These are phyloP conservation scores for Magnolia changhungtana DNA, from an alignment of 164 flowering plant species.

Conservation along the genomic window DNA sequence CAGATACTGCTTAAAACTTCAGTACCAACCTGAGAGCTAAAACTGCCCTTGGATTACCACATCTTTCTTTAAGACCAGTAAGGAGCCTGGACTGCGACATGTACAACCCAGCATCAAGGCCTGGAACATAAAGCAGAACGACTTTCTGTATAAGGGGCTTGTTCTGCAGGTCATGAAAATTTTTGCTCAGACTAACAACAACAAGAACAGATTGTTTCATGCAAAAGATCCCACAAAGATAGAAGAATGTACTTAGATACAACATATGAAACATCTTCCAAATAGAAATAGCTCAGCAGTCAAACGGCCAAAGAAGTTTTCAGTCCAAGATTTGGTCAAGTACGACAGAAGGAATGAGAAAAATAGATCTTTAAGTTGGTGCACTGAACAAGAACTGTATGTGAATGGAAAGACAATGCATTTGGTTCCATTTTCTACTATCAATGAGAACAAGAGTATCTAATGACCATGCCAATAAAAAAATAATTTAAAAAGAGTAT, in stretches of 20 bases:
- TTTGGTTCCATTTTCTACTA: no score
- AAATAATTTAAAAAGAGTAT: no score
- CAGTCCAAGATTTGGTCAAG: not conserved
- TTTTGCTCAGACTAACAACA: conserved; percentile 1
- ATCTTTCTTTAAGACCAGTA: conserved; percentile 53
- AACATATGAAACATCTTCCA: not conserved
- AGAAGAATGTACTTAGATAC: not conserved
- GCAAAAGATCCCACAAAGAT: not conserved
- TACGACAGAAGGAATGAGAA: not conserved
- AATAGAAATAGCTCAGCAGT: not conserved
- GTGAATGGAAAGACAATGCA: no score
- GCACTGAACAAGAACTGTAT: no score
- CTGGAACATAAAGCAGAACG: conserved; percentile 89
- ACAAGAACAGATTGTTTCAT: no score
- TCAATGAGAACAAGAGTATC: no score
- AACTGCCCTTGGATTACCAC: conserved; percentile 84
- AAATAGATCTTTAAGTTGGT: not conserved
- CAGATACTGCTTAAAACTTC: not conserved
- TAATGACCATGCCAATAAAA: no score
- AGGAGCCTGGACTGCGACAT: conserved; percentile 64
- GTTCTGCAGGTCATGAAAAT: conserved; percentile 63
- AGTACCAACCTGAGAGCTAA: conserved; percentile 77
- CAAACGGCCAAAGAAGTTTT: not conserved
- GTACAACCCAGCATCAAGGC: conserved; percentile 93
- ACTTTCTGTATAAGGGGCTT: conserved; percentile 93